A percentile compares a stretch with the other conserved stretches of the same genome.
These are phyloP conservation scores for Suillus spraguei DNA, from an alignment of 768 basidiomycete species.

Conservation along the genomic window DNA sequence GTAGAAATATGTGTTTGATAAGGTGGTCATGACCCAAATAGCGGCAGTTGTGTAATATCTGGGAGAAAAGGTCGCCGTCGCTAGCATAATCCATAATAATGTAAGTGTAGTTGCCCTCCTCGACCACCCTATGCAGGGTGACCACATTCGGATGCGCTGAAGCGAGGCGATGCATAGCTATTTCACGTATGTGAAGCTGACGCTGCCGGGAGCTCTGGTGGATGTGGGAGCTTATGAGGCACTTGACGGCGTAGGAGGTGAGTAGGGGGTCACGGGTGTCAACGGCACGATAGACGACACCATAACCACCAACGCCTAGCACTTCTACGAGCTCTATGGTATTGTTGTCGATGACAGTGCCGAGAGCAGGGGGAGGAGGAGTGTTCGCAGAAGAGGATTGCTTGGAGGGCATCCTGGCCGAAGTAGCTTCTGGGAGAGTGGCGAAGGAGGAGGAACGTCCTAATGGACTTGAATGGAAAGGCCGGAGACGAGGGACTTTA, in stretches of 20 bases:
- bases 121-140: conserved; percentile 85
- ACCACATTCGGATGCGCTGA: conserved; percentile 82
- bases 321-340: conserved; percentile 82
- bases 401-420: conserved; percentile 33
- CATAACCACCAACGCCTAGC: conserved; percentile 93
- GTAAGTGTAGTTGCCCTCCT: conserved; percentile 80
- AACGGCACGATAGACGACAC: conserved; percentile 90
- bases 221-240: conserved; percentile 61
- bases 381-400: conserved; percentile 36
- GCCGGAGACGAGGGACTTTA: conserved; percentile 26
- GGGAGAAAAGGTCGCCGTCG: conserved; percentile 90
- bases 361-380: conserved; percentile 58
- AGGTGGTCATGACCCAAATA: conserved; percentile 85
- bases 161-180: conserved; percentile 75
- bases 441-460: conserved; percentile 20
- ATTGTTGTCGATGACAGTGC: conserved; percentile 82
- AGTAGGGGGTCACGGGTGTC: conserved; percentile 52
- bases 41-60: conserved; percentile 73
- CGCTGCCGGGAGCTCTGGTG: conserved; percentile 55
- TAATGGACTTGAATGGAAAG: conserved; percentile 24
- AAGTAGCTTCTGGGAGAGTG: conserved; percentile 16
- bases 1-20: conserved; percentile 89
- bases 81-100: conserved; percentile 93
- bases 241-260: conserved; percentile 88
- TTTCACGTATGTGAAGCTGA: conserved; percentile 86